Evolutionary conservation across 805 yeast species (phyloP), one percentile per base, ranked within the genome.

Genomic region (Schwanniomyces polymorphus): DNA sequence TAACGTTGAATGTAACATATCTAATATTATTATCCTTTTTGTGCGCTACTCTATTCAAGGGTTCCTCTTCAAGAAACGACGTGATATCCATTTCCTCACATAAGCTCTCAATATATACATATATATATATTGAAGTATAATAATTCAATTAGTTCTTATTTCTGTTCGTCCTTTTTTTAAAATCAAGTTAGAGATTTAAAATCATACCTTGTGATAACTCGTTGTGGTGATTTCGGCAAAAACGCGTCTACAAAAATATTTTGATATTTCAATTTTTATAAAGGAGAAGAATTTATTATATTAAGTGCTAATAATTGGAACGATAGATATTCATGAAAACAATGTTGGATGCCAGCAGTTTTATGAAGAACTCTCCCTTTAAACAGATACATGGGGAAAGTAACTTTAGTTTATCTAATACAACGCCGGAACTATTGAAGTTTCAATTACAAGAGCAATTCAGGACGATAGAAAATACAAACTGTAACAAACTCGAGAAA

Each of bases 1-100:
- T 92, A 40, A 90, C 86, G 64, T 91, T 92, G 75, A 90, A 92
- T 0, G 94, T 74, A 14, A 86, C 65, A 38, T 79, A 69, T n/a
- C 91, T 65, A 3, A 80, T 43, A 10, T 60, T 47, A 10, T 38
- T 18, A 11, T 37, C 27, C 10, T 28, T 46, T 27, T 47, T 50
- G 6, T 35, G 35, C 21, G 42, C 43, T 29, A 55, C 42, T 27
- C 38, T 47, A 40, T 40, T 47, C 17, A 55, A 38, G 17, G 58
- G 58, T 21, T 46, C 55, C 27, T 46, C 43, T 14, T 14, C 18
- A 8, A 40, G 23, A 26, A 26, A 27, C 10, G 29, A 23, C 17
- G 38, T 12, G 16, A 39, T 11, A 34, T 44, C 40, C 42, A 44
- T 38, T 9, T 5, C 28, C 27, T 21, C 39, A 21, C 27, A 37